Base-by-base conservation (phyloP, 1,139 yeast species). In the Yamadazyma aaseri region DNA sequence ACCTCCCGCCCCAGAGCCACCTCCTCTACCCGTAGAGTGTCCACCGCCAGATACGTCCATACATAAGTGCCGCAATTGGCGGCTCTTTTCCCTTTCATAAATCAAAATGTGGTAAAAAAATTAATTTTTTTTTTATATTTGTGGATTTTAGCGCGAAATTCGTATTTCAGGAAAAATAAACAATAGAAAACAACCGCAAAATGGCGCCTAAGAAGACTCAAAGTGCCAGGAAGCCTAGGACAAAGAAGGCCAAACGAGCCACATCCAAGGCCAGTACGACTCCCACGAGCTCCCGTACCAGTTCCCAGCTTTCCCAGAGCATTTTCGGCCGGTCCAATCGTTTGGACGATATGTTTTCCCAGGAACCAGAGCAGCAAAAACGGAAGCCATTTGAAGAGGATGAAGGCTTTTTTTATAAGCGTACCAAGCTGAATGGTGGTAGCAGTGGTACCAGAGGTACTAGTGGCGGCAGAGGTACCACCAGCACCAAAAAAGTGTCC, bases 351-450 rank as follows among this genome's bases (percentile, higher is more conserved):
- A 40, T 60, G 10, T 46, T 58, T 21, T 45, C 58, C 10, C 48
- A 48, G 32, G 50, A 46, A 17, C 26, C 33, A 28, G 33, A 21
- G 17, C 42, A 56, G 11, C 46, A 47, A 30, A 49, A 45, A 16
- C 29, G 26, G 25, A 27, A 28, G 11, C 23, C 23, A 29, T 60
- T 63, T 36, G 73, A 69, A 40, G 74, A 69, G 34, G 76, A 70
- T 39, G 75, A 66, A 30, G 76, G 73, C 15, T 69, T 70, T 47
- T 53, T 63, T 13, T 70, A 67, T 46, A 67, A 66, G 35, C 44
- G 74, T 37, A 34, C 59, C 50, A 34, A 55, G 25, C 21, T 7
- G 21, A 7, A 10, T 10, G 12, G 12, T 8, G n/a, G 12, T 11
- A 8, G 12, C 12, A 11, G 25, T 8, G 25, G 12, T 6, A 22